Conservation (phyloP, 2,329 filamentous ascomycete species). For the Akanthomyces lecanii region DNA sequence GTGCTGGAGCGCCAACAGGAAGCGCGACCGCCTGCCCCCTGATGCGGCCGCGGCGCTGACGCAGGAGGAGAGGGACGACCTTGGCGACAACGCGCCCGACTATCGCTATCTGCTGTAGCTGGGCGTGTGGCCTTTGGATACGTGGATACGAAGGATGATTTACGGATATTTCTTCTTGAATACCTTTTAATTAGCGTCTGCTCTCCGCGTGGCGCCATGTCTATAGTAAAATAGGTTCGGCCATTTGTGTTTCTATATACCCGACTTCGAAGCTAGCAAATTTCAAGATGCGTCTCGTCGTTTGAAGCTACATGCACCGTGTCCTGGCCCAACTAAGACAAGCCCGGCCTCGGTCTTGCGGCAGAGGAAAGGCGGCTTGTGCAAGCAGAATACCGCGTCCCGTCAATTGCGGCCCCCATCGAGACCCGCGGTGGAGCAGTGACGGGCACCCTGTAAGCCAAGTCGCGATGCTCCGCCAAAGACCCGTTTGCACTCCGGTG, state of each 20-base stretch:
- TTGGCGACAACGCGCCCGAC: conserved; percentile 56
- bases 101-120: conserved; percentile 55
- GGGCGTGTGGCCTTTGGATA: not conserved
- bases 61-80: conserved; percentile 57
- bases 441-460: not conserved
- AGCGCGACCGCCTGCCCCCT: conserved; percentile 41
- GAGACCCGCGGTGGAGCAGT: not conserved
- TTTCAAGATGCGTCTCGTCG: not conserved
- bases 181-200: not conserved
- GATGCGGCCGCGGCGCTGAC: conserved; percentile 42
- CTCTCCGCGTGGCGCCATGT: not conserved
- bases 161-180: not conserved
- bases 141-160: not conserved
- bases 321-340: too few relatives aligned
- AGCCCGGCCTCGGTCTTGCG: too few relatives aligned
- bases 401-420: not conserved
- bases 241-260: conserved; percentile 9
- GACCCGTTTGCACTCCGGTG: not conserved
- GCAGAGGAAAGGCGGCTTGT: too few relatives aligned
- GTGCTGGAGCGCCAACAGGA: conserved; percentile 57
- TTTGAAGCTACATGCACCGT: not conserved
- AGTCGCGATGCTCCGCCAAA: conserved; percentile 3
- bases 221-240: not conserved
- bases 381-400: not conserved
- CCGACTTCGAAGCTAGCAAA: conserved; percentile 1